Evolutionary conservation across 139 green algal species (phyloP).

Genomic region (Auxenochlorella protothecoides): DNA sequence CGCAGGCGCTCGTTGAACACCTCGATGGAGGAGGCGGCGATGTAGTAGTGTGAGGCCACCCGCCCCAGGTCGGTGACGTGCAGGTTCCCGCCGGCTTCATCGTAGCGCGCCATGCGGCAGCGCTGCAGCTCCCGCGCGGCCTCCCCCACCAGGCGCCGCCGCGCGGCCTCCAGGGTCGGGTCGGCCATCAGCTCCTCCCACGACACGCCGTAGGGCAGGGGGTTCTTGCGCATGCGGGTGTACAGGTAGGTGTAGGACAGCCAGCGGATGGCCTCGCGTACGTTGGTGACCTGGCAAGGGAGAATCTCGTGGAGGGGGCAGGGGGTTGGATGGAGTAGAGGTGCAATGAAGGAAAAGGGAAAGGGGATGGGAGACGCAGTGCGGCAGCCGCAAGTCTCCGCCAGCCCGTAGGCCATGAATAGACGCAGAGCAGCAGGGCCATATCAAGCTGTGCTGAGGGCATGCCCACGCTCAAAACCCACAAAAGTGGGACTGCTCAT

Average conservation of each 20-base stretch:
- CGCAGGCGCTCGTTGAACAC: conserved; percentile 79
- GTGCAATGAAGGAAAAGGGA: too few relatives aligned
- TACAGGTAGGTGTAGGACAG: conserved; percentile 94
- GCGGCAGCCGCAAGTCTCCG: too few relatives aligned
- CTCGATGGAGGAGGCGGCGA: conserved; percentile 64
- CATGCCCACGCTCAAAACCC: neutral
- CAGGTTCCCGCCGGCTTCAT: conserved; percentile 76
- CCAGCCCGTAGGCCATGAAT: too few relatives aligned
- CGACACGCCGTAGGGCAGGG: conserved; percentile 82
- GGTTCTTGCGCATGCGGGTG: conserved; percentile 82
- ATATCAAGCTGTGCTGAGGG: neutral
- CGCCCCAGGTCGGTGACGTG: conserved; percentile 90
- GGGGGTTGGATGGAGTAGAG: too few relatives aligned
- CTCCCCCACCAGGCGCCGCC: conserved; percentile 52
- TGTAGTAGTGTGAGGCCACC: conserved; percentile 90
- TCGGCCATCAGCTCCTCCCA: conserved; percentile 77
- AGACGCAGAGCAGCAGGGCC: neutral
- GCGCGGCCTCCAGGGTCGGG: conserved; percentile 46
- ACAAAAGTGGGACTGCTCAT: neutral
- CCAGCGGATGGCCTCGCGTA: conserved; percentile 81
- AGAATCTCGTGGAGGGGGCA: neutral
- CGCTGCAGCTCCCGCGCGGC: conserved; percentile 55
- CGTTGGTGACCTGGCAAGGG: conserved; percentile 68
- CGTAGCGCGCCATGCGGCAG: conserved; percentile 85
- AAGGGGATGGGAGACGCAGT: too few relatives aligned